Evolutionary conservation across 805 yeast genomes (phyloP), one percentile per base, ranked within the genome.

Genomic region (Metschnikowia borealis): DNA sequence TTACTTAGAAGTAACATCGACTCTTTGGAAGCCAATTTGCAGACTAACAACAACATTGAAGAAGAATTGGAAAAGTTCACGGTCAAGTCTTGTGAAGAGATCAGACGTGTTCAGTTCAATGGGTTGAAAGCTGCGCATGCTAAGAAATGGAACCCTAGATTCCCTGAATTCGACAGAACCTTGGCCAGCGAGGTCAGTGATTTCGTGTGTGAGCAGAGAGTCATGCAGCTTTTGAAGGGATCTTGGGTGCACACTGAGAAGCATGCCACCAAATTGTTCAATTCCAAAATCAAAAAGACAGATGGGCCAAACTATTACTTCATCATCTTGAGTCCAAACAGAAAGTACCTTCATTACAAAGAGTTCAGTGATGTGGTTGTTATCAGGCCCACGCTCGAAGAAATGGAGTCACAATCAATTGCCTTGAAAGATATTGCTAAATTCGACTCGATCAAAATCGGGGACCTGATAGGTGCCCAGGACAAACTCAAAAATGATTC

Each of bases 201-300:
- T 36, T 87, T 86, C 62, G 89, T 88, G 14, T 79, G 80, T 50
- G 90, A 86, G 62, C 94, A 87, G 68, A 75, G 92, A 58, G 81
- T 85, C 42, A 66, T 86, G 50, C 84, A 82, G 61, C 67, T 89
- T 44, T 81, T 89, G 26, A 82, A 79, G 59, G 96, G 96, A 1
- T 78, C 87, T 2, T 89, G 96, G 96, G 91, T 86, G 13, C 85
- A 74, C 61, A 77, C 84, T 1, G 85, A 83, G 35, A 70, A 76
- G 47, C 89, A 70, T 50, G 77, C 76, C 1, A 74, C 71, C 46
- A 51, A 49, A 17, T 52, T 62, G 38, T 59, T 45, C 63, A 51
- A 10, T 50, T 50, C 43, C 48, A 53, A 32, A 52, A 55, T 35
- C 60, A 60, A 55, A 29, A 59, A 57, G 38, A 44, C 50, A n/a